Evolutionary conservation across 2,329 filamentous ascomycete species (phyloP), one percentile per base, ranked within the genome.

Genomic region (Ophiocordyceps australis): DNA sequence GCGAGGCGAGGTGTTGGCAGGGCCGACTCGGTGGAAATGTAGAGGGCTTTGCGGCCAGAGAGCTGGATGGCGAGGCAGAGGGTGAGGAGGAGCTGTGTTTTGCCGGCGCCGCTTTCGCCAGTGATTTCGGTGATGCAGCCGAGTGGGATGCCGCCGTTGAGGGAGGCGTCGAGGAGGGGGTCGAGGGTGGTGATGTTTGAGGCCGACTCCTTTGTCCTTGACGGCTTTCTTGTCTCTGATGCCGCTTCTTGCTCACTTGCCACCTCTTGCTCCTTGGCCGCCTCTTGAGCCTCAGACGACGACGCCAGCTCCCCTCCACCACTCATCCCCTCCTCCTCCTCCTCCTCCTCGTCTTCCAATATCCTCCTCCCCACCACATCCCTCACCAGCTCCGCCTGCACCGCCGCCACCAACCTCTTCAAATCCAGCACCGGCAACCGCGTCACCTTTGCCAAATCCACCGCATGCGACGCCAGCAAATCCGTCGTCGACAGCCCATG

Each of bases 101-200:
- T 98, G 41, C 86, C 89, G 36, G 74, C 79, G 39, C 85, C 89
- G 35, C 82, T 92, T 57, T 95, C 89, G 30, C 89, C 89, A 2
- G 82, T 78, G 32, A 98, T 64, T 48, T 98, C 89, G 7, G 81
- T 83, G 41, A 98, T 59, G 49, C 77, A 76, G 24, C 83, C 79
- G 3, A 73, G 64, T 2, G 77, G 78, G 28, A 95, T 65, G 13
- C 89, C 89, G 24, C 85, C 86, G 31, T 67, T 69, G 20, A 95
- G 60, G 3, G 51, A 54, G 7, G 45, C 46, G 36, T 98, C 86
- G 17, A 98, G 59, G 20, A 52, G 50, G 25, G 65, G 57, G 47
- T 92, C 80, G 22, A 94, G 64, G 0, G 81, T 91, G 54, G 77
- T 92, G 49, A 95, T 80, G 23, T 28, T 21, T n/a, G n/a, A 14